Conservation (phyloP, 1,139 yeast species). For the Blastobotrys raffinosifermentans region DNA sequence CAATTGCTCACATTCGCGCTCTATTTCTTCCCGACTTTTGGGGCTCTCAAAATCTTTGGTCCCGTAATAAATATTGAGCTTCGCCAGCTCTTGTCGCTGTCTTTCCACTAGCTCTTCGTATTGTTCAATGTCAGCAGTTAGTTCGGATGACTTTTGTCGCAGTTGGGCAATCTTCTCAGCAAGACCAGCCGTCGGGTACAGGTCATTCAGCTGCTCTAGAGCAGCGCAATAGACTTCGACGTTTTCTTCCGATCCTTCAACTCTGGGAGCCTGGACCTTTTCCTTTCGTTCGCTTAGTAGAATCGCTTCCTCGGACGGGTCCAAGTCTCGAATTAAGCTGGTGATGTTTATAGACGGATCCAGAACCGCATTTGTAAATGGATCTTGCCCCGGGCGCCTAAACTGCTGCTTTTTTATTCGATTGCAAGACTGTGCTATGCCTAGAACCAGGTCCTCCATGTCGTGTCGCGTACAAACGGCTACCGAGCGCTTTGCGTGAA, state of each 20-base stretch:
- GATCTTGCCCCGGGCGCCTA: not conserved
- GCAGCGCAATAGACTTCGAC: constrained; percentile 33
- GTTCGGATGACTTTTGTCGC: constrained; percentile 19
- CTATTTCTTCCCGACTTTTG: constrained; percentile 9
- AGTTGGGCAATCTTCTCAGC: constrained; percentile 23
- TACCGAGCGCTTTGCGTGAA: too few species aligned
- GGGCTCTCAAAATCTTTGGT: constrained; percentile 9
- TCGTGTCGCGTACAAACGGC: too few species aligned
- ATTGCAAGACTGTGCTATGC: too few species aligned
- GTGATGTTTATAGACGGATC: not conserved
- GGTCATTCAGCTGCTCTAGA: constrained; percentile 25
- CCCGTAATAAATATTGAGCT: constrained; percentile 14
- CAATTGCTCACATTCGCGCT: constrained; percentile 27
- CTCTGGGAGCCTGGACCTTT: not conserved
- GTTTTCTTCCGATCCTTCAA: constrained; percentile 22
- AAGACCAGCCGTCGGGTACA: constrained; percentile 31
- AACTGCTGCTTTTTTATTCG: too few species aligned
- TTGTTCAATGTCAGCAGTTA: constrained; percentile 25
- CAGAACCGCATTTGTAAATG: constrained; percentile 1
- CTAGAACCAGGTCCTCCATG: too few species aligned
- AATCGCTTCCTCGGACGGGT: not conserved
- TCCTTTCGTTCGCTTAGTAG: not conserved
- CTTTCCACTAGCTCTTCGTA: constrained; percentile 33
- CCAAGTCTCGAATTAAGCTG: not conserved
- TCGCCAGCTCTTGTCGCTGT: constrained; percentile 22